These are phyloP conservation scores for Neofusicoccum kwambonambiense DNA, from an alignment of 2,329 filamentous ascomycete species.

Conservation along the genomic window DNA sequence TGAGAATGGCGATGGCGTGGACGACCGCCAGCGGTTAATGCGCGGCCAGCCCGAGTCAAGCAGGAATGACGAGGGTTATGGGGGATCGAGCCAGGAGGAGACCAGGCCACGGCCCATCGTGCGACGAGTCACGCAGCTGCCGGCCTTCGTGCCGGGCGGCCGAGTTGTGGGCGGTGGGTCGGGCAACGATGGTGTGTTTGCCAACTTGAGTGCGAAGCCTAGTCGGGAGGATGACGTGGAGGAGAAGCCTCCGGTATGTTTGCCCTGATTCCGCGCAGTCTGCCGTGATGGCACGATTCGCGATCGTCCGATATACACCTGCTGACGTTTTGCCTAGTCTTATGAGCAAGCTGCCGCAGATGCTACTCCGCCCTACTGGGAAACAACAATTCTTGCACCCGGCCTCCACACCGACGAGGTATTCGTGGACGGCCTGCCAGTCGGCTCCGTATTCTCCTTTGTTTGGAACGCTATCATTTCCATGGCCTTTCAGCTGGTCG, in stretches of 20 bases:
- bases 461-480: slow-evolving; percentile 95
- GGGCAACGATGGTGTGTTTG: slow-evolving; percentile 93
- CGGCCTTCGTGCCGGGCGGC: slow-evolving; percentile 47
- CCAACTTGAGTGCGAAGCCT: slow-evolving; percentile 88
- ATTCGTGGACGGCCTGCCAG: slow-evolving; percentile 93
- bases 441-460: slow-evolving; percentile 82
- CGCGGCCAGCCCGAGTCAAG: slow-evolving; percentile 54
- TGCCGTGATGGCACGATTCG: slow-evolving; percentile 10
- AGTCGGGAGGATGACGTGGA: slow-evolving; percentile 79
- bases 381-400: slow-evolving; percentile 94
- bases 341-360: slow-evolving; percentile 98
- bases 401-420: slow-evolving; percentile 92
- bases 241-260: slow-evolving; percentile 85
- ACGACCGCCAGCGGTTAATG: slow-evolving; percentile 85
- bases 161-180: slow-evolving; percentile 66
- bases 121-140: slow-evolving; percentile 55
- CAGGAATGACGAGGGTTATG: slow-evolving; percentile 16
- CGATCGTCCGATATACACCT: neutral
- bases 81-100: slow-evolving; percentile 18
- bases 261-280: neutral
- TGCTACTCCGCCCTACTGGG: slow-evolving; percentile 96
- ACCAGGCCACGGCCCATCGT: slow-evolving; percentile 38
- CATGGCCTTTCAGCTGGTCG: slow-evolving; percentile 94
- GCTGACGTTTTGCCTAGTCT: slow-evolving; percentile 59
- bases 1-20: slow-evolving; percentile 67